Percentiles rank a stretch among this genome's conserved stretches.
These are phyloP conservation scores for Alternaria ethzedia DNA, from an alignment of 2,329 filamentous ascomycete species.

Conservation along the genomic window DNA sequence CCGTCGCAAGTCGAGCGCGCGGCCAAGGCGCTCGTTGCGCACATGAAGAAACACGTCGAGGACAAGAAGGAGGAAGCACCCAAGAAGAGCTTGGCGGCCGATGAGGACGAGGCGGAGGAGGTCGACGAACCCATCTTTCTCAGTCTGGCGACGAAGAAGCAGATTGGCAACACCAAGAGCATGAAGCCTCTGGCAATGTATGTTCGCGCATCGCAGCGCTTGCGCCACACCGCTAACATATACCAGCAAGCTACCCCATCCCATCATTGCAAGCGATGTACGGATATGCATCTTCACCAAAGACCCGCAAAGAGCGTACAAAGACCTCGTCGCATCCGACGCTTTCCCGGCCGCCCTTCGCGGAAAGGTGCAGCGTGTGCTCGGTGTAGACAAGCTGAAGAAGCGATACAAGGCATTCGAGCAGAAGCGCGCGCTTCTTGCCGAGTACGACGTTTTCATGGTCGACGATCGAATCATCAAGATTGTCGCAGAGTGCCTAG, in stretches of 20 bases:
- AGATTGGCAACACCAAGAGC: slow-evolving; percentile 73
- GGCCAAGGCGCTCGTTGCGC: slow-evolving; percentile 63
- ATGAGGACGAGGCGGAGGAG: slow-evolving; percentile 53
- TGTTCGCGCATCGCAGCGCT: slow-evolving; percentile 11
- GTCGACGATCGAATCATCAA: slow-evolving; percentile 84
- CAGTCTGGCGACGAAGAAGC: slow-evolving; percentile 68
- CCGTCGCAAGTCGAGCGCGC: slow-evolving; percentile 63
- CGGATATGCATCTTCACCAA: slow-evolving; percentile 88
- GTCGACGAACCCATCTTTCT: slow-evolving; percentile 65
- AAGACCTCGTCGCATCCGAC: slow-evolving; percentile 80
- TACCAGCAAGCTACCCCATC: slow-evolving; percentile 69
- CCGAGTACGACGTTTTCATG: slow-evolving; percentile 91
- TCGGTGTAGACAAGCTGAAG: slow-evolving; percentile 85
- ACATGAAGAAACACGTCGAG: slow-evolving; percentile 60
- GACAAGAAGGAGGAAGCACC: slow-evolving; percentile 56
- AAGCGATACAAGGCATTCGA: slow-evolving; percentile 90
- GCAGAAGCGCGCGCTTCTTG: slow-evolving; percentile 74
- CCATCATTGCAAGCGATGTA: slow-evolving; percentile 69
- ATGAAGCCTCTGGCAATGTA: slow-evolving; percentile 84
- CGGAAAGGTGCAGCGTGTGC: slow-evolving; percentile 63
- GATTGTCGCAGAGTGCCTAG: slow-evolving; percentile 76
- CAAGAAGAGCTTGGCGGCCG: slow-evolving; percentile 61
- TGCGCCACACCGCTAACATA: slow-evolving; percentile 16
- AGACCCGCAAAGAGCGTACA: slow-evolving; percentile 83
- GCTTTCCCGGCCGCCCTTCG: slow-evolving; percentile 60